Evolutionary conservation across 768 basidiomycete genomes (phyloP).

Genomic region (Lactarius hengduanensis): DNA sequence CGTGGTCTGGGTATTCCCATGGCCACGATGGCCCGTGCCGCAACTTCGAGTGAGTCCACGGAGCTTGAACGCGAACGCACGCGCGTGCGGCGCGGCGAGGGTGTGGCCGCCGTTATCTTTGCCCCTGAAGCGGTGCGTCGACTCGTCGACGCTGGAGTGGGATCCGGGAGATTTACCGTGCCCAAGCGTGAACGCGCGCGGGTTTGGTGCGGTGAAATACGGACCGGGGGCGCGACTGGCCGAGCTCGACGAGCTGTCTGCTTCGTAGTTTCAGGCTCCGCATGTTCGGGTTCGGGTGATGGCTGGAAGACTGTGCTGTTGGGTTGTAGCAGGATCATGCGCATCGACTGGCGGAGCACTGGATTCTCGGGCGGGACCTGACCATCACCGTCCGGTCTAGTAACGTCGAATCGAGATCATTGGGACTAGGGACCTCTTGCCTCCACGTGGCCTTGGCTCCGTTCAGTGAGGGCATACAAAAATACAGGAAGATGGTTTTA

Average conservation of each 20-base stretch:
- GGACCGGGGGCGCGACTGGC: not conserved
- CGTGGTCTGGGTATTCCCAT: not conserved
- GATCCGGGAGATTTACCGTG: not conserved
- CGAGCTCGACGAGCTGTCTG: not conserved
- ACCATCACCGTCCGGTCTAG: not conserved
- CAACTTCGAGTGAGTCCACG: not conserved
- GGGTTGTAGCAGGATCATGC: not conserved
- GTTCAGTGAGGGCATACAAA: not conserved
- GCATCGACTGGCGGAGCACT: not conserved
- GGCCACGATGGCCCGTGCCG: not conserved
- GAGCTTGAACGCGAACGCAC: constrained; percentile 1
- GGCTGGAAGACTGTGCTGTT: not conserved
- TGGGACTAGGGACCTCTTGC: not conserved
- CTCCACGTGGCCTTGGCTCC: not conserved
- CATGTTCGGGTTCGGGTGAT: not conserved
- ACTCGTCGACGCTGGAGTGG: not conserved
- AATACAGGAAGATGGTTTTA: no score
- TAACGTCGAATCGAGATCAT: constrained; percentile 5
- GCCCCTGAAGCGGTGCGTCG: not conserved
- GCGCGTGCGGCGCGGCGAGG: not conserved
- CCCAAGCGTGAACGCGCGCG: not conserved
- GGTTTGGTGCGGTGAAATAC: constrained; percentile 3
- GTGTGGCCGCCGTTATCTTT: not conserved
- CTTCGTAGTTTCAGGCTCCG: not conserved
- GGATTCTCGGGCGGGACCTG: not conserved